phyloP scores from a whole-genome alignment of 1,284 basidiomycete species.

The Megacollybia platyphylla region DNA sequence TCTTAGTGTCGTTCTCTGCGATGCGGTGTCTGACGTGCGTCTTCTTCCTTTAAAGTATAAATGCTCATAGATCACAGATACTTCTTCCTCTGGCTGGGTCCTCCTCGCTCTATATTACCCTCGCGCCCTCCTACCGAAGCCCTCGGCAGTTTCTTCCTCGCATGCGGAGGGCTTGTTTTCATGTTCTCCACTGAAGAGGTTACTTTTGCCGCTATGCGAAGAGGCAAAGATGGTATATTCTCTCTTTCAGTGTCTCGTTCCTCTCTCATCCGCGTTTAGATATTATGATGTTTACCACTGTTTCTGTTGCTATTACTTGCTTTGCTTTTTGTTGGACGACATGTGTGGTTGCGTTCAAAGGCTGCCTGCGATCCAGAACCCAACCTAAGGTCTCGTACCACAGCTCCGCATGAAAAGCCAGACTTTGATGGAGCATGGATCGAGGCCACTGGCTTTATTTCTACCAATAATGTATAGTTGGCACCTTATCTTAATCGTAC shows the following conservation, averaged over 20 bases:
- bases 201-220: slow-evolving; percentile 84
- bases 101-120: slow-evolving; percentile 67
- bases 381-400: slow-evolving; percentile 27
- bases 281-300: slow-evolving; percentile 78
- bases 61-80: slow-evolving; percentile 25
- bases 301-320: slow-evolving; percentile 73
- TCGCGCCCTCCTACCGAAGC: slow-evolving; percentile 93
- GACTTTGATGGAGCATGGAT: neutral
- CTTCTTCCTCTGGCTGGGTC: slow-evolving; percentile 85
- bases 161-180: slow-evolving; percentile 84
- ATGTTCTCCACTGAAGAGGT: slow-evolving; percentile 89
- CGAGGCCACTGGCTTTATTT: neutral
- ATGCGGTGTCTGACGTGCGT: slow-evolving; percentile 60
- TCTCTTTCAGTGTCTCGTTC: neutral
- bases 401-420: slow-evolving; percentile 23
- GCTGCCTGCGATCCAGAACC: slow-evolving; percentile 53
- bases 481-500: neutral
- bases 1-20: slow-evolving; percentile 74
- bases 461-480: neutral
- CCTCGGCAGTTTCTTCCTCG: slow-evolving; percentile 76
- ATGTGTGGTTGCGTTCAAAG: slow-evolving; percentile 63
- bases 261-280: slow-evolving; percentile 22
- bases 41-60: too few relatives aligned
- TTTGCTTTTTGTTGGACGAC: slow-evolving; percentile 75
- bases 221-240: slow-evolving; percentile 68